Percentiles rank a stretch among this genome's conserved stretches.
Conservation (phyloP, 768 basidiomycete species). For the Russula sp. region DNA sequence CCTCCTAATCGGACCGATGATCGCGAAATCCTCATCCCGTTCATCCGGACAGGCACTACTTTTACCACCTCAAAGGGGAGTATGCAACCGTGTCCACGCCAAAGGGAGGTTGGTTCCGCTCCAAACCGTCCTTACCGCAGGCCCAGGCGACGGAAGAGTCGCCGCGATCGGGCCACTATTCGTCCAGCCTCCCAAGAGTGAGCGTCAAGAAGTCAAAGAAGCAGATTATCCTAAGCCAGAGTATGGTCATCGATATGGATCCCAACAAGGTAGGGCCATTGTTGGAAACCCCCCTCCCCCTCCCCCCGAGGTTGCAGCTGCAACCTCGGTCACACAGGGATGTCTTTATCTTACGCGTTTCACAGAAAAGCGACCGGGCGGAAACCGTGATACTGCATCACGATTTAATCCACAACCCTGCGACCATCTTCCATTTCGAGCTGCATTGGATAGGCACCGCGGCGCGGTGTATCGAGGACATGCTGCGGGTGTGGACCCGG, state of each 20-base stretch:
- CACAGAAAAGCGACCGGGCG: constrained; percentile 77
- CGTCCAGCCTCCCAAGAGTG: constrained; percentile 31
- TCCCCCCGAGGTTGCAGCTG: too few relatives aligned
- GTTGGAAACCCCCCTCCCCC: too few relatives aligned
- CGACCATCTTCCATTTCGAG: constrained; percentile 95
- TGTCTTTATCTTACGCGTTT: not conserved
- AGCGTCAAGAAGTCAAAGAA: constrained; percentile 44
- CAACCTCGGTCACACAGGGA: too few relatives aligned
- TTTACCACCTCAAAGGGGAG: constrained; percentile 76
- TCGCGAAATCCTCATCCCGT: not conserved
- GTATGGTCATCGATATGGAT: constrained; percentile 87
- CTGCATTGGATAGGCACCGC: constrained; percentile 96
- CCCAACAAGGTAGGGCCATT: constrained; percentile 48
- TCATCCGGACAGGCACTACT: constrained; percentile 60
- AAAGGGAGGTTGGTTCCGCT: constrained; percentile 60
- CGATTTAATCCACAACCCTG: constrained; percentile 91
- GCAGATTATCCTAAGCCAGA: constrained; percentile 72
- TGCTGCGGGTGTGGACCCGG: constrained; percentile 72
- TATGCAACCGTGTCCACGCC: constrained; percentile 66
- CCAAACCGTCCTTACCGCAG: constrained; percentile 31
- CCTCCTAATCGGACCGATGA: not conserved
- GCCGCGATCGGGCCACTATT: constrained; percentile 26
- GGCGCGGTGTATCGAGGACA: constrained; percentile 84
- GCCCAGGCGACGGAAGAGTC: not conserved
- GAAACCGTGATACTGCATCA: constrained; percentile 86